Conservation (phyloP, 495 filamentous ascomycete genomes). For the Hyaloscypha bicolor region DNA sequence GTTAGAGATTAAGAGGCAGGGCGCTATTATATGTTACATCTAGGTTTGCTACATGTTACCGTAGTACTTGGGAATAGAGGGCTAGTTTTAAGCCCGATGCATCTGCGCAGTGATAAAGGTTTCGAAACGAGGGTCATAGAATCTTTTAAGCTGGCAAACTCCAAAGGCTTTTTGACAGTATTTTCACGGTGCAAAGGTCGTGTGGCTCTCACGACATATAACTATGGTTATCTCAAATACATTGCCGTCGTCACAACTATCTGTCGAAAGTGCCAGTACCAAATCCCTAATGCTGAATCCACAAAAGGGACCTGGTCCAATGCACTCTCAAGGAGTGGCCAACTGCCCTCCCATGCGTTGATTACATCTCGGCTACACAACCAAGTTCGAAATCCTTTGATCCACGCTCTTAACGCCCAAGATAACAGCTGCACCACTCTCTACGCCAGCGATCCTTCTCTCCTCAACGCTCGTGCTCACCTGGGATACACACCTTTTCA, state of each 20-base stretch:
- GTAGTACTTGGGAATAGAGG: too few species aligned
- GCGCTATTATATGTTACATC: too few species aligned
- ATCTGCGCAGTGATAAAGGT: not conserved
- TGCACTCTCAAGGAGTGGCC: not conserved
- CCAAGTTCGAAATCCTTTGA: constrained; percentile 1
- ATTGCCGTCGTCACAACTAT: not conserved
- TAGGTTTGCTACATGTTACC: too few species aligned
- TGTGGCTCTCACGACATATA: not conserved
- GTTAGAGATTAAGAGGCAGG: too few species aligned
- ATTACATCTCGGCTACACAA: not conserved
- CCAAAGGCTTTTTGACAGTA: not conserved
- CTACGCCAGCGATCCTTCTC: not conserved
- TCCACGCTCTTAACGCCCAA: not conserved
- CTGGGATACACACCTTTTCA: constrained; percentile 9
- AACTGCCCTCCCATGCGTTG: not conserved
- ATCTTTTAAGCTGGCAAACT: not conserved
- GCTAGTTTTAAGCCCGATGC: not conserved
- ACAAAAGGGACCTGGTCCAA: not conserved
- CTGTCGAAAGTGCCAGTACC: constrained; percentile 2
- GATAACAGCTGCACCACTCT: not conserved
- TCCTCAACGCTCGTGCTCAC: constrained; percentile 4
- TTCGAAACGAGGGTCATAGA: not conserved
- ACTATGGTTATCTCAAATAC: constrained; percentile 4
- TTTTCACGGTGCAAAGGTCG: not conserved
- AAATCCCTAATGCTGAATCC: not conserved